Conservation (phyloP, 345 rosid species). For the Eucalyptus erythrocorys region DNA sequence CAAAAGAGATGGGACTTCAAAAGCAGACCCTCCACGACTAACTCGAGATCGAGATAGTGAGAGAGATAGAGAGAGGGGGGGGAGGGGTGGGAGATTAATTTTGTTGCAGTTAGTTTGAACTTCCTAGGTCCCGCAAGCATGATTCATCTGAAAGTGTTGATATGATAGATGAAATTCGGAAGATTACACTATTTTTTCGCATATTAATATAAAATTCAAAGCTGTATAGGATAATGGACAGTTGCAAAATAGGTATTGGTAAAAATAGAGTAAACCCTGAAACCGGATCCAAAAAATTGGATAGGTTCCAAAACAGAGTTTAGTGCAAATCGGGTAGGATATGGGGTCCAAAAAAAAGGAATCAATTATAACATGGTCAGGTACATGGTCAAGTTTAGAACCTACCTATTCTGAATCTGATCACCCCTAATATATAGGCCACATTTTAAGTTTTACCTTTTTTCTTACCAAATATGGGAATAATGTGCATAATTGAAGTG, state of each 20-base stretch:
- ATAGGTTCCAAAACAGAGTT: no score
- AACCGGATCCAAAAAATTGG: no score
- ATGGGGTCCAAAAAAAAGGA: no score
- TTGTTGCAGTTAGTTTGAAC: background rate
- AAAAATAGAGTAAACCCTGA: no score
- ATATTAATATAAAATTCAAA: no score
- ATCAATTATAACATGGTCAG: no score
- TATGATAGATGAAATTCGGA: background rate
- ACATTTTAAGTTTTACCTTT: background rate
- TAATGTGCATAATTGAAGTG: background rate
- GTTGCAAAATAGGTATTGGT: no score
- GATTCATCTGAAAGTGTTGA: background rate
- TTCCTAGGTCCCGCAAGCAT: background rate
- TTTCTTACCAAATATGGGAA: background rate
- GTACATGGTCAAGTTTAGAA: no score
- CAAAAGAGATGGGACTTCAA: background rate
- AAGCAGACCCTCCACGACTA: background rate
- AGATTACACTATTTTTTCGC: no score
- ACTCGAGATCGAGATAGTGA: background rate
- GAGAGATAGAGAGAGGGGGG: no score
- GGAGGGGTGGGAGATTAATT: background rate
- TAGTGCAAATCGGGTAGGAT: no score
- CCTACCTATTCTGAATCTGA: fast-evolving
- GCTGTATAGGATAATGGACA: fast-evolving
- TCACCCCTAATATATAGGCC: no score